Evolutionary conservation across 1,284 basidiomycete genomes (phyloP).

Genomic region (Leccinum pachyderme): DNA sequence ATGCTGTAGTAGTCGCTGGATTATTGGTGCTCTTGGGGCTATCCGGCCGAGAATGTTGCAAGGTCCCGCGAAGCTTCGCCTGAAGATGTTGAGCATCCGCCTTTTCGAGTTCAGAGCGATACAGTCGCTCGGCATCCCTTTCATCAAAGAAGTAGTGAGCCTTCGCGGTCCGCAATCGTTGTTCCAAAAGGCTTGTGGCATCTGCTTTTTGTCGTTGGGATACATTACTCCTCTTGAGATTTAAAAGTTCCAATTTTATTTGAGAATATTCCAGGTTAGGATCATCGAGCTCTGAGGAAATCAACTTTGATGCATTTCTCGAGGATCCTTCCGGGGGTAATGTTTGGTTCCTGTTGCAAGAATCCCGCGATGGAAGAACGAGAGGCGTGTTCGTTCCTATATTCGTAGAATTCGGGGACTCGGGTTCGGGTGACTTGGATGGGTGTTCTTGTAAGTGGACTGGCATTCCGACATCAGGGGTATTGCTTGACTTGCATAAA

Average conservation of each 20-base stretch:
- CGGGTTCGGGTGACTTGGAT: slow-evolving; percentile 1
- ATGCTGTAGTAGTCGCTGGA: not conserved
- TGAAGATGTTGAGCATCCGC: slow-evolving; percentile 51
- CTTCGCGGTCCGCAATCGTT: slow-evolving; percentile 54
- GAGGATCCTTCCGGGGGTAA: slow-evolving; percentile 17
- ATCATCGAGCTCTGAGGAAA: slow-evolving; percentile 47
- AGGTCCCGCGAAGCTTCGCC: slow-evolving; percentile 49
- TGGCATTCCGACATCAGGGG: not conserved
- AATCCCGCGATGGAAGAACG: slow-evolving; percentile 35
- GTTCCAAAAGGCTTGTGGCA: slow-evolving; percentile 39
- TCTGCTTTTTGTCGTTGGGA: slow-evolving; percentile 7
- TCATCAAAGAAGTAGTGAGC: slow-evolving; percentile 76
- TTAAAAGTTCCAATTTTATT: slow-evolving; percentile 54
- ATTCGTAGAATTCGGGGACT: slow-evolving; percentile 15
- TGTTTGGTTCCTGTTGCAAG: slow-evolving; percentile 11
- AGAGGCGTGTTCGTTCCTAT: slow-evolving; percentile 39
- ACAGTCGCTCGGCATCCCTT: slow-evolving; percentile 63
- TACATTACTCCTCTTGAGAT: slow-evolving; percentile 28
- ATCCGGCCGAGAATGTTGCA: slow-evolving; percentile 1
- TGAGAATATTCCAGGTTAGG: slow-evolving; percentile 63
- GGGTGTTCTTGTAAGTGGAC: slow-evolving; percentile 3
- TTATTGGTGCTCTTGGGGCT: slow-evolving; percentile 3
- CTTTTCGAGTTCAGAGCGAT: slow-evolving; percentile 56
- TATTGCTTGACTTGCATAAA: slow-evolving; percentile 3
- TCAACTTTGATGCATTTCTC: slow-evolving; percentile 26